Base-by-base conservation (phyloP, 768 basidiomycete species). In the Lentinula lateritia region DNA sequence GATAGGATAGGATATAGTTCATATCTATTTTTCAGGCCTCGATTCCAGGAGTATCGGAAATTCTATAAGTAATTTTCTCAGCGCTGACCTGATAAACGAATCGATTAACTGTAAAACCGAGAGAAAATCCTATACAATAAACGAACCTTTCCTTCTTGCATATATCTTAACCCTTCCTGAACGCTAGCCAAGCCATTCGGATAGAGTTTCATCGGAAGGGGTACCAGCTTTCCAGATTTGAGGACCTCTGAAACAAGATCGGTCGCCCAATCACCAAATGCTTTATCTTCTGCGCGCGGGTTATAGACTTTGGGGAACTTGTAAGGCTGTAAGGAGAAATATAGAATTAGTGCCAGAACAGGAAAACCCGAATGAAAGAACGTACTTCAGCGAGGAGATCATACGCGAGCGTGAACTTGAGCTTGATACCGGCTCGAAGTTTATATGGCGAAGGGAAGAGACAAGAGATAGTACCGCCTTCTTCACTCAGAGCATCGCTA, bases 71-170 rank as follows among this genome's bases (percentile, higher is more conserved):
- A 13, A 62, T 67, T 57, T 67, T 52, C 18, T 59, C 65, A 15
- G 23, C 50, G 60, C 62, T 63, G 46, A 52, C 57, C 57, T 58
- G 34, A 16, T 20, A 10, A 20, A 43, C 41, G 35, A 9, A 6
- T 42, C 12, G 0, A 32, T 41, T 16, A 28, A 8, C 23, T 28
- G 42, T 32, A 32, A 10, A 23, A 18, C 15, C 6, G 16, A 35
- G 43, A 39, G 41, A 5, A n/a, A 56, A 35, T 48, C 7, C 16
- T n/a, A 32, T 10, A 32, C 12, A 18, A 4, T 3, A 12, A 0
- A 58, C 45, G 20, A n/a, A 58, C 62, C 57, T 67, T 65, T 5
- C 66, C 66, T 12, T 48, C 36, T 60, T 62, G 52, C 61, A 61
- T 42, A 39, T 63, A 67, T 20, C 57, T 52, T 28, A 67, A 53